Evolutionary conservation across 495 filamentous ascomycete species (phyloP).

Genomic region (Achaetomiella virescens): DNA sequence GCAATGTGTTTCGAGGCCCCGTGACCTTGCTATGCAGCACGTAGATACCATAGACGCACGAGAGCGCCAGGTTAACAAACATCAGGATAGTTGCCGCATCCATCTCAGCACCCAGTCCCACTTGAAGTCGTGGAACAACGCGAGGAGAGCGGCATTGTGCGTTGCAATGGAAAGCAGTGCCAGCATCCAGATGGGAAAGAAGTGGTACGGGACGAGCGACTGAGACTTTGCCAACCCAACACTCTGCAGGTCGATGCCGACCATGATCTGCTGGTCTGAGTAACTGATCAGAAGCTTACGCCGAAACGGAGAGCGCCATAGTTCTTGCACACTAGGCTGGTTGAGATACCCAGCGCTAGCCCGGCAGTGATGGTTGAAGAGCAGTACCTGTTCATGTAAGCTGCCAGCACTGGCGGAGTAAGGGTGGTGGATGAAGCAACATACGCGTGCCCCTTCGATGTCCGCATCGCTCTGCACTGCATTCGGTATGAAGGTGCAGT

Average conservation of each 20-base stretch:
- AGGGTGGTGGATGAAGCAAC: constrained; percentile 11
- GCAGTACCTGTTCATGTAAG: constrained; percentile 39
- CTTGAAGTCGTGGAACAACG: constrained; percentile 53
- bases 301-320: constrained; percentile 24
- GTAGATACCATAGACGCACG: constrained; percentile 43
- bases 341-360: constrained; percentile 39
- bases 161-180: constrained; percentile 52
- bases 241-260: constrained; percentile 53
- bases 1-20: constrained; percentile 43
- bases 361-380: constrained; percentile 54
- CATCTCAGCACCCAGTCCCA: constrained; percentile 56
- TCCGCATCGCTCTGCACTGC: constrained; percentile 46
- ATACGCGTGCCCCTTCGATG: constrained; percentile 52
- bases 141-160: constrained; percentile 50
- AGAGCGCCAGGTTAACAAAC: constrained; percentile 51
- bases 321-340: constrained; percentile 44
- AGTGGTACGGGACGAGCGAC: constrained; percentile 53
- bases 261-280: constrained; percentile 56
- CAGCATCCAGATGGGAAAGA: constrained; percentile 59
- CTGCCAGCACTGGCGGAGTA: no score
- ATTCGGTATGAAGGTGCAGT: constrained; percentile 43
- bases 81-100: constrained; percentile 54
- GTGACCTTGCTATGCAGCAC: constrained; percentile 42
- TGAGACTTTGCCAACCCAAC: constrained; percentile 46
- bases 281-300: constrained; percentile 53